Percentiles rank a stretch among this genome's conserved stretches.
Evolutionary conservation across 176 grass and related monocot species (phyloP).

Genomic region (Phoenix dactylifera): DNA sequence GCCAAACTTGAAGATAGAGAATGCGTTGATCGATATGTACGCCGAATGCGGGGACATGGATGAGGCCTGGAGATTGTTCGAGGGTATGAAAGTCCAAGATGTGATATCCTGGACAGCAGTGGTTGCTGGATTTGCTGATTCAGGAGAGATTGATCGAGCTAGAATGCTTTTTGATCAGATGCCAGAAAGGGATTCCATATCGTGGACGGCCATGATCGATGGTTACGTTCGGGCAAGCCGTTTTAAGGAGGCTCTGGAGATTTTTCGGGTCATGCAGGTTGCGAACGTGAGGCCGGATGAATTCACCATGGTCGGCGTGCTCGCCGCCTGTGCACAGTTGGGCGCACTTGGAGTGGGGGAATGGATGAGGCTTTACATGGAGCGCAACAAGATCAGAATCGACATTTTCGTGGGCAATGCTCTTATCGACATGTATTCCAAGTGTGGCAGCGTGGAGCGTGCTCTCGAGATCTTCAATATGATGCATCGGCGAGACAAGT

Average conservation of each 20-base stretch:
- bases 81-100: conserved; percentile 31
- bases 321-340: conserved; percentile 70
- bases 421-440: conserved; percentile 80
- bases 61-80: conserved; percentile 44
- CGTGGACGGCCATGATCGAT: conserved; percentile 73
- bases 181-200: conserved; percentile 48
- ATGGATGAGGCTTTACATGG: conserved; percentile 66
- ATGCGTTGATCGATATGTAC: conserved; percentile 62
- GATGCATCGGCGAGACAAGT: conserved; percentile 58
- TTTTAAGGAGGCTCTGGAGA: conserved; percentile 58
- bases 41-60: conserved; percentile 50
- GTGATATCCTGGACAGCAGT: conserved; percentile 69
- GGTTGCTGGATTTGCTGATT: conserved; percentile 34
- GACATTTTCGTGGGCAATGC: conserved; percentile 52
- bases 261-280: conserved; percentile 53
- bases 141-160: conserved; percentile 38
- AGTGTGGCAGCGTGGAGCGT: conserved; percentile 45
- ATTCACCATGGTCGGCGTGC: conserved; percentile 71
- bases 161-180: conserved; percentile 49
- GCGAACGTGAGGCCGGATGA: conserved; percentile 29
- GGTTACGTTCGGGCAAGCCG: conserved; percentile 32
- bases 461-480: conserved; percentile 52
- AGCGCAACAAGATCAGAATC: conserved; percentile 45
- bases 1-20: conserved; percentile 53
- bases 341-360: conserved; percentile 74